Evolutionary conservation across 257 asterid species (phyloP).

Genomic region (Linderniella brevidens): DNA sequence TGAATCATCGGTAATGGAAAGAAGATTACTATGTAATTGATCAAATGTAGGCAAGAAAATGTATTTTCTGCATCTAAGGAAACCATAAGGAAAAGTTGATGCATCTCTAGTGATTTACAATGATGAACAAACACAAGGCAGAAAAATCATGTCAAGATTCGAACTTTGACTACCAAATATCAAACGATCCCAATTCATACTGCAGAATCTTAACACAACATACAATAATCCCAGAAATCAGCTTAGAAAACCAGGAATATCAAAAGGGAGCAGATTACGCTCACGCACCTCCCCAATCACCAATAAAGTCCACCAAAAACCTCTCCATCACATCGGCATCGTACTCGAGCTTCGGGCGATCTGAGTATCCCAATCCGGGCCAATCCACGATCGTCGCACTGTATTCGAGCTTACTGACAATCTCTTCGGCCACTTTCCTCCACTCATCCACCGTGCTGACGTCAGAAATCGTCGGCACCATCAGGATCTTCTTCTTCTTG

Average conservation of each 20-base stretch:
- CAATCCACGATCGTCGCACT: slow-evolving; percentile 82
- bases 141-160: no score
- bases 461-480: slow-evolving; percentile 89
- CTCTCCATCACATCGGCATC: slow-evolving; percentile 79
- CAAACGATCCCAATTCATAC: no score
- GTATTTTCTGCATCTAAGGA: no score
- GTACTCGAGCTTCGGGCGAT: slow-evolving; percentile 74
- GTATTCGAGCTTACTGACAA: slow-evolving; percentile 37
- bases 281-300: slow-evolving; percentile 47
- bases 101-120: no score
- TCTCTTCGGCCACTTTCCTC: slow-evolving; percentile 70
- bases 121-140: no score
- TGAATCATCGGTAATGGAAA: slow-evolving; percentile 17
- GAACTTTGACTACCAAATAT: no score
- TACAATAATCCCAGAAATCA: no score
- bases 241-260: no score
- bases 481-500: slow-evolving; percentile 41
- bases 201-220: no score
- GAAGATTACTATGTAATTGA: slow-evolving; percentile 4
- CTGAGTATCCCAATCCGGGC: slow-evolving; percentile 94
- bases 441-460: slow-evolving; percentile 95
- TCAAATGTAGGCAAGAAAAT: neutral
- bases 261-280: slow-evolving; percentile 12
- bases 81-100: no score
- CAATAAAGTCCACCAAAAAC: slow-evolving; percentile 66